Percentiles rank a stretch among this genome's conserved stretches.
Evolutionary conservation across 75 land plant genomes (phyloP).

Genomic region (Sequoiadendron giganteum): DNA sequence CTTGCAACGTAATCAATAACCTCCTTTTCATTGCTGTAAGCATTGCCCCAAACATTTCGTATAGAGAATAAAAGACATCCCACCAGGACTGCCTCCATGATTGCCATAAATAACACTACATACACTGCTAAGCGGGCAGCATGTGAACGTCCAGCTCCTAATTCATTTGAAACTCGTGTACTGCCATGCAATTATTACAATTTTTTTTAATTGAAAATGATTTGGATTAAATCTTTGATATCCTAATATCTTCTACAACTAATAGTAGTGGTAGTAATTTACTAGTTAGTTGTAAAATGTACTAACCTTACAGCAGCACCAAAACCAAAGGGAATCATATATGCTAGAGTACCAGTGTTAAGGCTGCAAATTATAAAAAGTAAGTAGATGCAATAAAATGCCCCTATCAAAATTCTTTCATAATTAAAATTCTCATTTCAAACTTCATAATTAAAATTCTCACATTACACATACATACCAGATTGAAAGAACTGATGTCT

Average conservation of each 20-base stretch:
- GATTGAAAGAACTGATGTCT: constrained; percentile 65
- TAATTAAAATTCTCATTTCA: not conserved
- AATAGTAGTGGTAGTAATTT: not conserved
- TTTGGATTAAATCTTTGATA: not conserved
- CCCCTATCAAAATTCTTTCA: constrained; percentile 12
- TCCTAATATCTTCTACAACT: not conserved
- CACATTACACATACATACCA: constrained; percentile 21
- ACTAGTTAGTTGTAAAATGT: not conserved
- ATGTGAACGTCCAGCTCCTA: constrained; percentile 60
- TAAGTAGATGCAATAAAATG: not conserved
- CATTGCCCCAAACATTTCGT: too few relatives aligned
- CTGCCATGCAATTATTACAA: constrained; percentile 18
- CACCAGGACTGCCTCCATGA: constrained; percentile 48
- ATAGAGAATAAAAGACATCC: constrained; percentile 11
- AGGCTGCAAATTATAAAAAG: constrained; percentile 25
- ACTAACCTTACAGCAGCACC: constrained; percentile 51
- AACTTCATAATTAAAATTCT: constrained; percentile 3
- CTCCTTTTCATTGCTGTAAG: too few relatives aligned
- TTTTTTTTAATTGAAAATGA: not conserved
- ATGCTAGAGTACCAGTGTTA: constrained; percentile 31
- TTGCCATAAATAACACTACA: constrained; percentile 33
- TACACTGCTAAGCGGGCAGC: constrained; percentile 46
- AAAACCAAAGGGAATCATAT: constrained; percentile 57
- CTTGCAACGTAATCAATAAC: too few relatives aligned
- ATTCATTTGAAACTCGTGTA: constrained; percentile 76